Evolutionary conservation across 2,329 filamentous ascomycete genomes (phyloP), one percentile per base, ranked within the genome.

Genomic region (Magnaporthiopsis poae): DNA sequence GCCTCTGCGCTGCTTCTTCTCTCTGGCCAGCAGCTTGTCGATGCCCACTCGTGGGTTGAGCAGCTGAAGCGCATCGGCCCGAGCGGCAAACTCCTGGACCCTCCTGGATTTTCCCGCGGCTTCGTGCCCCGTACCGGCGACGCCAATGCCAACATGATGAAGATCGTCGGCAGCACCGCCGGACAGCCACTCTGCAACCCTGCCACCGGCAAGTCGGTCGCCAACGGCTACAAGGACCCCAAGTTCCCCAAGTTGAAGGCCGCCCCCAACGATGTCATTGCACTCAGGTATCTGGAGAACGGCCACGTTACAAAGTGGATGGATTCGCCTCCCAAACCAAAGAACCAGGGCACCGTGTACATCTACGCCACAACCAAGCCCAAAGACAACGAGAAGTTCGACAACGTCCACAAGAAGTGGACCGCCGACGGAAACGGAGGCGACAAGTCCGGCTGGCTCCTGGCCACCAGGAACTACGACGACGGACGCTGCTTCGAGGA

Each of bases 401-500:
- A 77, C 56, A 86, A 92, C 73, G 88, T 97, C 46, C 87, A 96
- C 70, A 81, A 88, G 65, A 75, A 81, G 46, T 98, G 95, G 95
- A 96, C 87, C 62, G 75, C 82, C 25, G 87, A 91, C 67, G 93
- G 93, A 68, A 89, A 84, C 7, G 92, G 93, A 27, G 94, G 93
- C 29, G 88, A 97, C 74, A 82, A 85, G 63, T 86, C 89, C 60
- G 95, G 95, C 39, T 81, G 82, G 60, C 86, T 98, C 15, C 80
- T 98, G 56, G 86, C 89, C 0, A 89, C 86, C 0, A 88, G 91
- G 71, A 87, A 90, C 79, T 99, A 88, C 75, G 95, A 98, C 72
- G 95, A 99, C 72, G 90, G 90, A 33, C 89, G 91, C 73, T 99
- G 95, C 80, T 92, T 92, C 75, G 90, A 98, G 79, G 77, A 86